A percentile compares a stretch with the other conserved stretches of the same genome.
phyloP scores from a whole-genome alignment of 1,284 basidiomycete genomes.

The Leccinum fuscescens region DNA sequence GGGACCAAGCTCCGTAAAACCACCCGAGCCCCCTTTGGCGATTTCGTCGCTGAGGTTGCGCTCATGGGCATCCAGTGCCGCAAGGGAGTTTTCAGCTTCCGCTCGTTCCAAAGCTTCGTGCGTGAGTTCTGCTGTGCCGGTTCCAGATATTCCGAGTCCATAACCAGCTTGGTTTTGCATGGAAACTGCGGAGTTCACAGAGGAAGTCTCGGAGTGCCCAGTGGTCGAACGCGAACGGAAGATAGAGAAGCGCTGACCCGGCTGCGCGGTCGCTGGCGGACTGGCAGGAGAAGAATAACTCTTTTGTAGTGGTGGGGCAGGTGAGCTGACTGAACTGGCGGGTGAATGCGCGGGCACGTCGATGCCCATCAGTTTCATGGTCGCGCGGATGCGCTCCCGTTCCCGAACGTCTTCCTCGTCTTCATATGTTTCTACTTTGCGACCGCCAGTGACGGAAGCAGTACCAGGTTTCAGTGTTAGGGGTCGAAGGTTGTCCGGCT shows the following conservation, averaged over 20 bases:
- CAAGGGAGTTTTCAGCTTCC: constrained; percentile 71
- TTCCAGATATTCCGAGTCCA: constrained; percentile 40
- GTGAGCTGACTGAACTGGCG: neutral
- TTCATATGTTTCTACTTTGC: constrained; percentile 77
- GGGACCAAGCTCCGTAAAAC: constrained; percentile 72
- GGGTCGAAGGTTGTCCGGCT: constrained; percentile 61
- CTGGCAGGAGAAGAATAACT: constrained; percentile 28
- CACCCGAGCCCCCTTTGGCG: constrained; percentile 66
- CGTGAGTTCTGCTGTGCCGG: constrained; percentile 50
- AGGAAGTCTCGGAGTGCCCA: constrained; percentile 48
- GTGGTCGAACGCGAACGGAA: constrained; percentile 54
- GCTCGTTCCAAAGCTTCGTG: constrained; percentile 72
- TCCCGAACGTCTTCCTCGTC: constrained; percentile 84
- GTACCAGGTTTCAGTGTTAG: constrained; percentile 69
- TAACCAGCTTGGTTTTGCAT: constrained; percentile 34
- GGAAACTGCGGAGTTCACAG: constrained; percentile 44
- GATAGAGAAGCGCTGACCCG: constrained; percentile 59
- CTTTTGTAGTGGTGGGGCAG: neutral
- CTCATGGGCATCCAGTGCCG: constrained; percentile 74
- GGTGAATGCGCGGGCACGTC: constrained; percentile 50
- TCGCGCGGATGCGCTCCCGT: constrained; percentile 80
- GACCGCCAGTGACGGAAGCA: constrained; percentile 53
- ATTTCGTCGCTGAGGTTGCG: constrained; percentile 70
- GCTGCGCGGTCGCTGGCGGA: constrained; percentile 36
- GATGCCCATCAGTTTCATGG: constrained; percentile 91